phyloP scores from a whole-genome alignment of 352 stramenopile species.

The Phytophthora agathidicida region DNA sequence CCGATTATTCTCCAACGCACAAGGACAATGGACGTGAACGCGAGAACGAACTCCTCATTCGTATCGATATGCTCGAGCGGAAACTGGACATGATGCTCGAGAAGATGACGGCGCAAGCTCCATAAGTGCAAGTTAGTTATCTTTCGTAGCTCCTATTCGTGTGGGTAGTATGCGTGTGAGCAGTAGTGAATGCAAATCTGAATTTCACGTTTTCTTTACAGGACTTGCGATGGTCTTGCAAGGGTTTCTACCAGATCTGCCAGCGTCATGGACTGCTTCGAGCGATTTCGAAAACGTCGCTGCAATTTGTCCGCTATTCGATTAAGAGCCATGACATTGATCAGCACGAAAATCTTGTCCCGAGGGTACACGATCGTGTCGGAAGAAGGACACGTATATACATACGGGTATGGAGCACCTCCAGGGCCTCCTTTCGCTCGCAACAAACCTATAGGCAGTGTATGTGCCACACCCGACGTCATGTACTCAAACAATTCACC shows the following conservation, averaged over 20 bases:
- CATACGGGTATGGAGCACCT: conserved; percentile 71
- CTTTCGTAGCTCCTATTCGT: background rate
- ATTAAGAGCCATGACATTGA: conserved; percentile 77
- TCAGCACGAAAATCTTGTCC: conserved; percentile 86
- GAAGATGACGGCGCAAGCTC: conserved; percentile 3
- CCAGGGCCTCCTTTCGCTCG: conserved; percentile 54
- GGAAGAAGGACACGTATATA: conserved; percentile 80
- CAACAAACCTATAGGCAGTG: conserved; percentile 79
- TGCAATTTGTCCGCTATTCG: conserved; percentile 81
- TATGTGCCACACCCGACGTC: conserved; percentile 70
- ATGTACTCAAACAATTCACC: conserved; percentile 80
- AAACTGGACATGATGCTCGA: conserved; percentile 25
- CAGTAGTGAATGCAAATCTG: too few relatives aligned
- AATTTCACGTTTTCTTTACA: conserved; percentile 13
- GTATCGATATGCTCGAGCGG: conserved; percentile 17
- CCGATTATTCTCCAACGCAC: background rate
- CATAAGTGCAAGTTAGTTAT: background rate
- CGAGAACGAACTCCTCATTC: conserved; percentile 3
- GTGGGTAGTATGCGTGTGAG: background rate
- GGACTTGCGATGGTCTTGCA: conserved; percentile 9
- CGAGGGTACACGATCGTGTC: conserved; percentile 64
- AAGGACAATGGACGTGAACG: background rate
- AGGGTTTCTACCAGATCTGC: conserved; percentile 33
- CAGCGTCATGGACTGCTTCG: conserved; percentile 26
- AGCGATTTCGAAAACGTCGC: conserved; percentile 60